Percentiles rank a stretch among this genome's conserved stretches.
Conservation (phyloP, 1,284 basidiomycete genomes). For the Boletellus sp. region DNA sequence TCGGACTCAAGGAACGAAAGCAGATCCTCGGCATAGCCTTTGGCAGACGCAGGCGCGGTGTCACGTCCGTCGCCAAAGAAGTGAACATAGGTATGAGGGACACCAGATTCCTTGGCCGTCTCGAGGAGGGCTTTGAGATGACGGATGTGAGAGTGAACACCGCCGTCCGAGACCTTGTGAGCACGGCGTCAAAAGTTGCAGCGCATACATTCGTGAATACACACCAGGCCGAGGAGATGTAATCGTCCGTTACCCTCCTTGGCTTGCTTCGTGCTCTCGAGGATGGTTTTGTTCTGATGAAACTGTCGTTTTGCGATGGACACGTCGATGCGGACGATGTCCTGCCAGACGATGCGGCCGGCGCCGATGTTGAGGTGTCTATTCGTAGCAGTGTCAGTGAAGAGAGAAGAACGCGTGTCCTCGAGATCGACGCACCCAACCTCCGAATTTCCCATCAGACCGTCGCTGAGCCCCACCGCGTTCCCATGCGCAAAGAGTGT, state of each 20-base stretch:
- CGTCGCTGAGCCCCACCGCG: constrained; percentile 85
- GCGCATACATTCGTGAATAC: constrained; percentile 21
- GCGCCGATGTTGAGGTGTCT: constrained; percentile 93
- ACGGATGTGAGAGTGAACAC: constrained; percentile 89
- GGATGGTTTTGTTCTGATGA: constrained; percentile 72
- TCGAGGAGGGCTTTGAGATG: constrained; percentile 87
- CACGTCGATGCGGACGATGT: constrained; percentile 89
- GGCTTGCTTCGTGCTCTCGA: constrained; percentile 71
- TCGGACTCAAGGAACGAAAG: constrained; percentile 76
- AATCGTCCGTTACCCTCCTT: constrained; percentile 78
- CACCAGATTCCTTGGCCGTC: constrained; percentile 78
- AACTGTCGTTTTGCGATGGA: constrained; percentile 86
- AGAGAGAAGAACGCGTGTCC: neutral
- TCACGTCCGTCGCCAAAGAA: constrained; percentile 90
- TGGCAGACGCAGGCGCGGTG: constrained; percentile 79
- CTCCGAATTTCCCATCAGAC: constrained; percentile 94
- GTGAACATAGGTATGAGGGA: constrained; percentile 85
- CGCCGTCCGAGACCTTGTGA: constrained; percentile 79
- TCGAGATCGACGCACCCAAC: constrained; percentile 64
- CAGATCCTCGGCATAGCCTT: constrained; percentile 70
- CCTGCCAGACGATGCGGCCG: constrained; percentile 91
- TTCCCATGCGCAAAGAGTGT: constrained; percentile 80
- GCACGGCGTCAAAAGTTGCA: neutral
- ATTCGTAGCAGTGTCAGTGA: neutral
- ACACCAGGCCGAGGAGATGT: constrained; percentile 80